Evolutionary conservation across 495 filamentous ascomycete species (phyloP), one percentile per base, ranked within the genome.

Genomic region (Penicillium turbatum): DNA sequence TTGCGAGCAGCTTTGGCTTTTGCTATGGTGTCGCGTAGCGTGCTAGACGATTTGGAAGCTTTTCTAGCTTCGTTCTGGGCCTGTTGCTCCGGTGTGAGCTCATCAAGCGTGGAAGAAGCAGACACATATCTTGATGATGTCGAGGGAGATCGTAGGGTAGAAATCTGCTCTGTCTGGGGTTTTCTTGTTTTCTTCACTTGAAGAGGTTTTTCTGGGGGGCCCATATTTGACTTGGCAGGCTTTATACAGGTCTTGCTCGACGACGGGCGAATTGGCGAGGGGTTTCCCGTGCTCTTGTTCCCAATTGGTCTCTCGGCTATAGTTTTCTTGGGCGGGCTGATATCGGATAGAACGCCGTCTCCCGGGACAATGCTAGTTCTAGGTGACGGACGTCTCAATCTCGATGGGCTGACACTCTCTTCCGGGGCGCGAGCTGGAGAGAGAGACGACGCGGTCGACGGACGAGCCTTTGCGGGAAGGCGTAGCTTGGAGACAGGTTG

Each of bases 1-100:
- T 86, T 82, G 43, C 83, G 82, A 32, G 91, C 90, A 10, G 91
- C 92, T 65, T 92, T 96, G 7, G 93, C 93, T 66, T 90, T 93
- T 38, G 92, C 90, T 62, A 98, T 97, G 52, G 88, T 89, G 43
- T 97, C 91, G 15, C 93, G 81, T 39, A 98, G 67, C 2, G 91
- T 86, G 32, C 80, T 79, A 2, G 93, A 97, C 1, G 90, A 88
- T 60, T 87, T 92, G 9, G 81, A 72, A 5, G 57, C 70, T 60
- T 75, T 80, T 39, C 72, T 68, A 13, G 51, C 41, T 54, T 76
- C 68, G 37, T 45, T 43, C 46, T 73, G 64, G n/a, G 57, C 51
- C 35, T 67, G 61, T 51, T 65, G 64, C 26, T 71, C 62, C 4
- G 56, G 54, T 38, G 72, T 49, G 55, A 64, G 34, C 48, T 66